Percentiles rank a stretch among this genome's conserved stretches.
These are phyloP conservation scores for Talaromyces sp. DNA, from an alignment of 2,329 filamentous ascomycete species.

Conservation along the genomic window DNA sequence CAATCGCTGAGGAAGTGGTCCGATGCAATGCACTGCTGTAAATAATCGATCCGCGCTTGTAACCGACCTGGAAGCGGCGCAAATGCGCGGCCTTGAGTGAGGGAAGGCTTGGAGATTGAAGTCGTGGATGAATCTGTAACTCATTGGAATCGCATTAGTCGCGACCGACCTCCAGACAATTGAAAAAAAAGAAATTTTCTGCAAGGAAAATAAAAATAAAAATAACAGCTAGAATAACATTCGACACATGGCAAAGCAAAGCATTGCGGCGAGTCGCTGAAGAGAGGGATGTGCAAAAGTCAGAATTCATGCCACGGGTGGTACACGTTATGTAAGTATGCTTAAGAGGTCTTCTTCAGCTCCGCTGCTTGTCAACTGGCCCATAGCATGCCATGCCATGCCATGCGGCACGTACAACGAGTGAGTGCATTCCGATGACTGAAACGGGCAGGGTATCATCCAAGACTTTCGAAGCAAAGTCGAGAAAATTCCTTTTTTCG, in stretches of 20 bases:
- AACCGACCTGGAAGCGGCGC: background rate
- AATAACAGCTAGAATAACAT: background rate
- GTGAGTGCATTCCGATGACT: background rate
- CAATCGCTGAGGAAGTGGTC: too few relatives aligned
- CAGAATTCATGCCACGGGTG: background rate
- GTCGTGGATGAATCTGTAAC: background rate
- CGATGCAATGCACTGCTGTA: background rate
- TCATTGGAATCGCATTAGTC: conserved; percentile 5
- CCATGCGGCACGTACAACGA: background rate
- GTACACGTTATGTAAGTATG: background rate
- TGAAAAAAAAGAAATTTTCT: background rate
- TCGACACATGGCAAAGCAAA: background rate
- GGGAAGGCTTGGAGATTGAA: background rate
- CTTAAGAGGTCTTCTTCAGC: background rate
- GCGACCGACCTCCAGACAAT: background rate
- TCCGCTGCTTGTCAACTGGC: background rate
- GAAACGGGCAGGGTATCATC: background rate
- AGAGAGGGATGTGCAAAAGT: background rate
- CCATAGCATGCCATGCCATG: background rate
- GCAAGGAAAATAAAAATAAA: background rate
- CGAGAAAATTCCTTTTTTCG: background rate
- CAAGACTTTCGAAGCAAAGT: background rate
- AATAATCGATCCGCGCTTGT: background rate
- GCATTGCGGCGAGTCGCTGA: background rate
- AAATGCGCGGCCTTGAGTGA: background rate